phyloP scores from a whole-genome alignment of 176 grass and related monocot genomes.

The Bolboschoenus planiculmis region DNA sequence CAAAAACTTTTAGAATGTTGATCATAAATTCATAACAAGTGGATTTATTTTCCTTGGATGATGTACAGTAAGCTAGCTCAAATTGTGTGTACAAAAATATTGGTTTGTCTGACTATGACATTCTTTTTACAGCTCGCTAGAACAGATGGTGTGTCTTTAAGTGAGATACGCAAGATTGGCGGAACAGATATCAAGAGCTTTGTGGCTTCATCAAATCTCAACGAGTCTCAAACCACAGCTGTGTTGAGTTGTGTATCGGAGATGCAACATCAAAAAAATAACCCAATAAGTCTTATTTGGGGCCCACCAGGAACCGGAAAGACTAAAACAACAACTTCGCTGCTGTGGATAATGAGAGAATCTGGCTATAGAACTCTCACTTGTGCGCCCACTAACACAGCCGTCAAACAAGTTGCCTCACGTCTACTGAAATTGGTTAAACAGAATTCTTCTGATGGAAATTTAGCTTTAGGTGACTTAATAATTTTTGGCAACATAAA shows the following conservation, averaged over 20 bases:
- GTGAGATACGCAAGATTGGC: not conserved
- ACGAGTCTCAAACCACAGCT: constrained; percentile 37
- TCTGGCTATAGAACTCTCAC: constrained; percentile 19
- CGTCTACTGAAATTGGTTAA: constrained; percentile 27
- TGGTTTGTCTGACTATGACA: not conserved
- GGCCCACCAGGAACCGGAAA: constrained; percentile 51
- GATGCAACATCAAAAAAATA: not conserved
- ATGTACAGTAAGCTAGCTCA: not conserved
- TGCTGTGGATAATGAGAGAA: constrained; percentile 34
- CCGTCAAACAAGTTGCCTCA: constrained; percentile 31
- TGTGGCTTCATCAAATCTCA: constrained; percentile 23
- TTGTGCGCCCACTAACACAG: constrained; percentile 57
- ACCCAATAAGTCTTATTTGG: constrained; percentile 44
- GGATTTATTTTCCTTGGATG: not conserved
- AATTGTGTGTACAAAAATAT: not conserved
- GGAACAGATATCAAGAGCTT: not conserved
- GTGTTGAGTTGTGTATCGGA: constrained; percentile 30
- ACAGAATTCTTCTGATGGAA: constrained; percentile 23
- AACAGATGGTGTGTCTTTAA: not conserved
- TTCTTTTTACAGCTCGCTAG: not conserved
- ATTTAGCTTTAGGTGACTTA: constrained; percentile 42
- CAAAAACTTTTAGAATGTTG: not conserved
- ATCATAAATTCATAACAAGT: not conserved
- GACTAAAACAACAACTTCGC: constrained; percentile 42
- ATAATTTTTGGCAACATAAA: constrained; percentile 55